Conservation (phyloP, 345 rosid genomes). For the Lepidium didymum region DNA sequence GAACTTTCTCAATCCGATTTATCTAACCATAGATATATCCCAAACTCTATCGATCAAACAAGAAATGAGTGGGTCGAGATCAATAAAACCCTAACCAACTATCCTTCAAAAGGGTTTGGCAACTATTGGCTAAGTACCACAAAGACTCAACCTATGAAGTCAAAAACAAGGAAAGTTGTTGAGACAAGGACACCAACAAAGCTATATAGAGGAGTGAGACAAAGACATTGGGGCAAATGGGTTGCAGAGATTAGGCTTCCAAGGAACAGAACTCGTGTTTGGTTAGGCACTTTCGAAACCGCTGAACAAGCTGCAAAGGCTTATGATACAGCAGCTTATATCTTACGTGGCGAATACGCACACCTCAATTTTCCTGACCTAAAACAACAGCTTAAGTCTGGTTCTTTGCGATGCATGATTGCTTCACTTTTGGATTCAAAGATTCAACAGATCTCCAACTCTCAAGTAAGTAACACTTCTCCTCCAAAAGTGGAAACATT, state of each 20-base stretch:
- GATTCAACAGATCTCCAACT: conserved; percentile 23
- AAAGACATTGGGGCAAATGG: conserved; percentile 99
- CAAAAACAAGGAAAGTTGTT: conserved; percentile 28
- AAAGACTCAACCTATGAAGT: conserved; percentile 68
- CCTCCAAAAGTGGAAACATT: conserved; percentile 10
- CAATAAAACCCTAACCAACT: conserved; percentile 28
- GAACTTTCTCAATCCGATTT: conserved; percentile 17
- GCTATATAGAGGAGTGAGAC: conserved; percentile 88
- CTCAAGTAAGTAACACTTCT: conserved; percentile 18
- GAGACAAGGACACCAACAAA: conserved; percentile 40
- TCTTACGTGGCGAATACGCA: conserved; percentile 79
- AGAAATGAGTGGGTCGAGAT: conserved; percentile 44
- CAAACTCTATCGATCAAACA: conserved; percentile 9
- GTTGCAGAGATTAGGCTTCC: conserved; percentile 96
- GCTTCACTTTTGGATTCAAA: conserved; percentile 27
- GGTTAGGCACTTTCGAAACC: conserved; percentile 90
- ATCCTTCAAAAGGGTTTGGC: conserved; percentile 35
- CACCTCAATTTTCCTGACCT: conserved; percentile 87
- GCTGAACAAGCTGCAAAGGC: conserved; percentile 95
- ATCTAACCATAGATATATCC: conserved; percentile 21
- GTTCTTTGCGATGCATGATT: conserved; percentile 41
- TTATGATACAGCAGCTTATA: conserved; percentile 86
- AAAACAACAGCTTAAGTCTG: conserved; percentile 60
- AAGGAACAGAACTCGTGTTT: conserved; percentile 87
- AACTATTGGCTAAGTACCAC: conserved; percentile 54